phyloP scores from a whole-genome alignment of 345 rosid genomes.

The Capsella bursapastoris region DNA sequence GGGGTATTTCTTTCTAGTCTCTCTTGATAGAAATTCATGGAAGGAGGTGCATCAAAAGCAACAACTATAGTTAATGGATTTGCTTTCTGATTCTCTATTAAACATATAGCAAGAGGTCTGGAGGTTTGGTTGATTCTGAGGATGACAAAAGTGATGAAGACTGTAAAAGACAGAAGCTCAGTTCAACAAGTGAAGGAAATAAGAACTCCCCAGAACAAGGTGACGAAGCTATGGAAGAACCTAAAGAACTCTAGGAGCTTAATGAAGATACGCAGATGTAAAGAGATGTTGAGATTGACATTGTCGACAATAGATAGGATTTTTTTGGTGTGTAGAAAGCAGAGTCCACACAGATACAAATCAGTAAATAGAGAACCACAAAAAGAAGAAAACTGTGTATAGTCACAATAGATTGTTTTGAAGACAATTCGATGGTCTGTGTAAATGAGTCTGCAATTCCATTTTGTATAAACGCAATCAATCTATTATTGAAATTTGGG shows the following conservation, averaged over 20 bases:
- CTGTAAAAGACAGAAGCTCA: slow-evolving; percentile 58
- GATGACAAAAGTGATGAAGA: slow-evolving; percentile 67
- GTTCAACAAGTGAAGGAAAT: slow-evolving; percentile 56
- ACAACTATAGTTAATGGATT: slow-evolving; percentile 10
- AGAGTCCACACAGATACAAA: not conserved
- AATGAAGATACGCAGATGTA: slow-evolving; percentile 15
- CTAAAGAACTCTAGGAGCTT: slow-evolving; percentile 24
- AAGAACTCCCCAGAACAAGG: slow-evolving; percentile 46
- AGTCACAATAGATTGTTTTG: not conserved
- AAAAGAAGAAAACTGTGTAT: not conserved
- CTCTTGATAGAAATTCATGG: slow-evolving; percentile 5
- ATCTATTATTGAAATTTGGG: not conserved
- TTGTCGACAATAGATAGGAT: not conserved
- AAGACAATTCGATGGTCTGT: not conserved
- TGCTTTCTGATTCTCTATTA: slow-evolving; percentile 13
- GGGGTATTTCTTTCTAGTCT: slow-evolving; percentile 51
- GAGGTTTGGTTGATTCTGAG: slow-evolving; percentile 83
- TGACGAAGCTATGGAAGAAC: slow-evolving; percentile 44
- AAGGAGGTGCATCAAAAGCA: slow-evolving; percentile 21
- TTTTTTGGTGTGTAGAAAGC: not conserved
- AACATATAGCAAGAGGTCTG: slow-evolving; percentile 53
- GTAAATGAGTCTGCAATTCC: slow-evolving; percentile 2
- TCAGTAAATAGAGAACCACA: not conserved
- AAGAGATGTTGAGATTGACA: not conserved
- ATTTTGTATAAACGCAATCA: not conserved